Evolutionary conservation across 345 rosid species (phyloP), one percentile per base, ranked within the genome.

Genomic region (Diplotaxis tenuifolia): DNA sequence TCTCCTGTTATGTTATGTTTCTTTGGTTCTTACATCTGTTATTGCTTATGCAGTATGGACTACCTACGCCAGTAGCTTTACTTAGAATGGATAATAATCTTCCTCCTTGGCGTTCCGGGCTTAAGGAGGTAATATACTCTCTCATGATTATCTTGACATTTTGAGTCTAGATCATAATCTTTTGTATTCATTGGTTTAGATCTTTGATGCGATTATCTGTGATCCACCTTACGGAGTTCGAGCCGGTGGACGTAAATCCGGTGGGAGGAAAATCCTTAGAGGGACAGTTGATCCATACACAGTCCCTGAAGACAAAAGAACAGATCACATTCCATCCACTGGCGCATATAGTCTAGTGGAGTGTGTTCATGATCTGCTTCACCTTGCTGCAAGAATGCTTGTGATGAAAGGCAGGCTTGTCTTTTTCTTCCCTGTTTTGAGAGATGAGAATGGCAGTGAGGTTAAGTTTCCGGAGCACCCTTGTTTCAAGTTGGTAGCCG

Each of bases 141-240:
- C 18, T 50, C 15, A 23, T 11, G 45, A 12, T 62, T 11, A 23
- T 32, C 36, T 14, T 0, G 75, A 1, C 10, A 2, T 28, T 28
- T 19, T 23, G 25, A 53, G 57, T 65, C 0, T 11, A 53, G 66
- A 40, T 75, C 63, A 45, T 22, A 4, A 1, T 18, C 7, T 23
- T 52, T 0, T 57, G 70, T 50, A 19, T 80, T 32, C 29, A 58
- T 68, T 70, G 32, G 1, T 69, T 9, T 75, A 92, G 98, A 80
- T 90, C 32, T 92, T 92, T 65, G 96, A 95, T 82, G 96, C 94
- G 55, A 92, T 95, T 53, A 80, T 90, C 6, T 92, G 98, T 38
- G 99, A 92, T 71, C 99, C 98, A 36, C 98, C 97, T 22, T 95
- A 90, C 25, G 99, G 99, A 4, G 98, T 95, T 72, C 86, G 98